Base-by-base conservation (phyloP, 2,329 filamentous ascomycete genomes). In the Neocatenulostroma microsporum region DNA sequence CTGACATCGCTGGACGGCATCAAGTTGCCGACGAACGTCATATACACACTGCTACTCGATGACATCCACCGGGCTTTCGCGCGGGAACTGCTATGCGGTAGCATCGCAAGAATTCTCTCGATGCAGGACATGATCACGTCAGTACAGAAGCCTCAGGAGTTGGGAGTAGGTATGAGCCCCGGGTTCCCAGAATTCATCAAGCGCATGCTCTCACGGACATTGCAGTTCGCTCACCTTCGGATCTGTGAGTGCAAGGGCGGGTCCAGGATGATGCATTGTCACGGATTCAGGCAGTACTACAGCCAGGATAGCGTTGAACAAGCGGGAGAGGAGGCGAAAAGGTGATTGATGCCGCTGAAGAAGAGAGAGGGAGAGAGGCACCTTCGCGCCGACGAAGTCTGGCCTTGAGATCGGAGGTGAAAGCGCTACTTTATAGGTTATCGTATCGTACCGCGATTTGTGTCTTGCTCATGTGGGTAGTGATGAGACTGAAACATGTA, bases 221-320 rank as follows among this genome's bases (percentile, higher is more conserved):
- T 41, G 17, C 27, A 37, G 23, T 41, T 41, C 17, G 21, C 23
- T 7, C 26, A 21, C 18, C 9, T 36, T 27, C 27, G 38, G 23
- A 4, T 11, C 3, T 41, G 38, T 15, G n/a, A 37, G 11, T 38
- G 29, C 13, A n/a, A 18, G 12, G 30, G 18, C 5, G 17, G 15
- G 14, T 8, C 9, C 5, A 19, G 20, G 18, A 17, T 6, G 28
- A 21, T 4, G 3, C 30, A 32, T 32, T 8, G 4, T 11, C 30
- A 32, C 18, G 30, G 30, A 19, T 12, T 30, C 8, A 21, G 18
- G 30, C 20, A n/a, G 30, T n/a, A 11, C 21, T 7, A 32, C n/a
- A n/a, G n/a, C n/a, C n/a, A n/a, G n/a, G n/a, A n/a, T n/a, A n/a
- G n/a, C n/a, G n/a, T n/a, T n/a, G n/a, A n/a, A n/a, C n/a, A n/a